Base-by-base conservation (phyloP, 352 stramenopile species). In the Phytopythium oedochilum region DNA sequence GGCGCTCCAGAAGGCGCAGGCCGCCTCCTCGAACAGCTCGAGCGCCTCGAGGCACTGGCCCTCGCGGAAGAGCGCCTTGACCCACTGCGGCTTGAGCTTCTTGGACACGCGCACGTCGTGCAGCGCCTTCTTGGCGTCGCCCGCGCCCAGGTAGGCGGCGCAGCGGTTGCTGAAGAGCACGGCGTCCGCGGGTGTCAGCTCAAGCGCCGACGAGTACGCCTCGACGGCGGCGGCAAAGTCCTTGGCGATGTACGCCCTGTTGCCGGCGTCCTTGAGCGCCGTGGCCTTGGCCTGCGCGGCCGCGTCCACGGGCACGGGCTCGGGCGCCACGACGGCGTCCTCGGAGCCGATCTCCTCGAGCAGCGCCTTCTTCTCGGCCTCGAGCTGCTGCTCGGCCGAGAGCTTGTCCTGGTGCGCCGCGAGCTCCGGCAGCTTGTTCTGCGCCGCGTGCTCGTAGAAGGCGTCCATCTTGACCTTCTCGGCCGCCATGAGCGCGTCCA, bases 111-210 rank as follows among this genome's bases (percentile, higher is more conserved):
- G 76, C 50, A 92, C 76, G 48, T 94, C 83, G 45, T 86, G 71
- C 44, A 94, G 64, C 32, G 78, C 83, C 63, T 86, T 78, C 53
- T 80, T 77, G 9, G 83, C 68, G 23, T 89, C 68, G 8, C 70
- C 68, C 0, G 71, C 75, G 6, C 71, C 74, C n/a, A 91, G 52
- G 32, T 87, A 63, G 35, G 81, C 80, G 0, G 83, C 83, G 39
- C 83, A 90, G n/a, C 83, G 83, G 65, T 93, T 93, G 64, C 80
- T 91, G 62, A 89, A 93, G 9, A 93, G 61, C 51, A 83, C 68
- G 0, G 76, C 53, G 46, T 93, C 80, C 5, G 73, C 64, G 0
- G 81, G 71, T 53, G 57, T 87, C 40, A 91, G 55, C 12, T 52
- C 75, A 23, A 93, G 78, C 22, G 83, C 79, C 57, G 88, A 43